These are phyloP conservation scores for Lasiosphaeria hispida DNA, from an alignment of 495 filamentous ascomycete species.

Conservation along the genomic window DNA sequence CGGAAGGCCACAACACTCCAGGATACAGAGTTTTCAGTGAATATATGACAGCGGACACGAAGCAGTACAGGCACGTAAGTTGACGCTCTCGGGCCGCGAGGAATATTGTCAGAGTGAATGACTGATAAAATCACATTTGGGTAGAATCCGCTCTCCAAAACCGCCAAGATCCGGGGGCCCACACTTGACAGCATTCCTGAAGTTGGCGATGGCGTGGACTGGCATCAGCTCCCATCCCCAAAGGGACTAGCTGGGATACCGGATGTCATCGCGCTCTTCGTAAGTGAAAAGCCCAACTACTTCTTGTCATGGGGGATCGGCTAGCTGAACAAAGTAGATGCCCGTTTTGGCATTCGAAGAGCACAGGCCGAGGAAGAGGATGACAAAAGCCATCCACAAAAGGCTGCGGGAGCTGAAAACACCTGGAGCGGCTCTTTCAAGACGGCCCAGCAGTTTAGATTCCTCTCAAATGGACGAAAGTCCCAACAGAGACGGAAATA, in stretches of 20 bases:
- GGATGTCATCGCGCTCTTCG: conserved; percentile 1
- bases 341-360: conserved; percentile 3
- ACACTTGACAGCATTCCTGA: neutral
- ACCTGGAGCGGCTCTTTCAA: no score
- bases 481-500: no score
- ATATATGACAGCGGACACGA: neutral
- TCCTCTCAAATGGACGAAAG: neutral
- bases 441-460: no score
- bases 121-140: no score
- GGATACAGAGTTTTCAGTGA: neutral
- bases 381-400: neutral
- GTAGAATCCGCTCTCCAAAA: no score
- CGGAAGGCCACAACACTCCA: neutral
- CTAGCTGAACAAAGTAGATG: neutral
- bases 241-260: neutral
- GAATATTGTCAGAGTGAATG: no score
- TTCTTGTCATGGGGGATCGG: no score
- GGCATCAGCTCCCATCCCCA: neutral
- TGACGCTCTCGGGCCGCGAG: no score
- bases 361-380: neutral
- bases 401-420: neutral
- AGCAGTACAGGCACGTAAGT: neutral
- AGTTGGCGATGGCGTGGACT: neutral
- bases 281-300: neutral
- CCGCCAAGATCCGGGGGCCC: neutral